Evolutionary conservation across 768 basidiomycete genomes (phyloP).

Genomic region (Boletus vermiculosoides): DNA sequence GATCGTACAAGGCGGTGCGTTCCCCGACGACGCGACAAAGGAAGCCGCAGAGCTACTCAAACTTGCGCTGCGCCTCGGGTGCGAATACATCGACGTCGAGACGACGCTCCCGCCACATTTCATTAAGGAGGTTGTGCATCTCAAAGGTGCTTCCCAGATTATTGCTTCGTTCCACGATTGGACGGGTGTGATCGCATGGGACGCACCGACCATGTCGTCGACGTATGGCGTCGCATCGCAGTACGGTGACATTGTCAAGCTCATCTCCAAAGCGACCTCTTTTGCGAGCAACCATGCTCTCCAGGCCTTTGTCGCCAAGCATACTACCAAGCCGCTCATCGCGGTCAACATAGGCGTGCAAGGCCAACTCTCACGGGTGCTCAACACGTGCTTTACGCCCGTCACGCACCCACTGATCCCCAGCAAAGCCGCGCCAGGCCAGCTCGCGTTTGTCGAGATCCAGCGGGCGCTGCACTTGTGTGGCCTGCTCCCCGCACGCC

Average conservation of each 20-base stretch:
- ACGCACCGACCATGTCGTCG: conserved; percentile 57
- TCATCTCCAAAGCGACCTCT: conserved; percentile 79
- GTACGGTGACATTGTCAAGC: conserved; percentile 88
- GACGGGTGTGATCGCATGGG: conserved; percentile 84
- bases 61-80: conserved; percentile 76
- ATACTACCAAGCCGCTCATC: conserved; percentile 75
- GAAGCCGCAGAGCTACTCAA: conserved; percentile 74
- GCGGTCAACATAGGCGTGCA: conserved; percentile 91
- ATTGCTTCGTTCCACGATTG: conserved; percentile 97
- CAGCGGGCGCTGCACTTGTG: conserved; percentile 78
- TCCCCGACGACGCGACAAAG: conserved; percentile 74
- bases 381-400: conserved; percentile 85
- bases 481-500: conserved; percentile 70
- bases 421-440: conserved; percentile 86
- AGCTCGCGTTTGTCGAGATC: conserved; percentile 85
- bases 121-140: conserved; percentile 55
- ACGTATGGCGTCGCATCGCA: conserved; percentile 65
- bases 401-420: conserved; percentile 90
- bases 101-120: conserved; percentile 65
- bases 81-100: conserved; percentile 94
- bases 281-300: conserved; percentile 80
- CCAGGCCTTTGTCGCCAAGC: conserved; percentile 62
- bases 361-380: conserved; percentile 88
- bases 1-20: conserved; percentile 84
- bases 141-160: conserved; percentile 73